Base-by-base conservation (phyloP, 2,329 filamentous ascomycete genomes). In the Aspergillus ochraceoroseus region DNA sequence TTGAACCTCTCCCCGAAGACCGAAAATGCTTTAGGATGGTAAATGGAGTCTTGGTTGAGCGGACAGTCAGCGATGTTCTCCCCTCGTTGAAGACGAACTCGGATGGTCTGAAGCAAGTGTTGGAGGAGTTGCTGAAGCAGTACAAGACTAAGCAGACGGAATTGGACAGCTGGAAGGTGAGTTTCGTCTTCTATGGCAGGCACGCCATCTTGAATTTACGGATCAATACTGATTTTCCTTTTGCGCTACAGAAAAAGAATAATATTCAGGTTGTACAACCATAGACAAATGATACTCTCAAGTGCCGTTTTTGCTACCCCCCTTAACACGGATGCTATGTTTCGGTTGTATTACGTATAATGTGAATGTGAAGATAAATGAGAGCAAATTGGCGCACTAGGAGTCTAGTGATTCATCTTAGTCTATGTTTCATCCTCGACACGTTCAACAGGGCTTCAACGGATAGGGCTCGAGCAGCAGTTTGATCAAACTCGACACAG, bases 11-110 rank as follows among this genome's bases (percentile, higher is more conserved):
- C 15, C 75, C 86, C 1, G 77, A 75, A 49, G 85, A 94, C 52
- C 85, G 92, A 58, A 98, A 95, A 72, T 96, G 90, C 70, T 98
- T 96, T 70, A 89, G 92, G 55, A 87, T 98, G 79, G 94, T 98
- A 65, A 96, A 98, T 65, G 92, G 92, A 31, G 89, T 96, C 15
- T 72, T 98, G 43, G 87, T 95, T 38, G 92, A 98, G 72, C 79
- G 89, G 54, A 96, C 90, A 11, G 87, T 98, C 53, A 77, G 87
- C 65, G 92, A 96, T 65, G 87, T 98, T 8, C 75, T 94, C 40
- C 92, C 92, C 4, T 85, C 87, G 17, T 74, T 98, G 46, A 83
- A 87, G 70, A 96, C 88, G 13, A 96, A 98, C 63, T 85, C 87
- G 17, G 90, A 96, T 49, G 90, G 92, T 1, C 64, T 98, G 61